phyloP scores from a whole-genome alignment of 768 basidiomycete genomes.

The Lactarius indigo region DNA sequence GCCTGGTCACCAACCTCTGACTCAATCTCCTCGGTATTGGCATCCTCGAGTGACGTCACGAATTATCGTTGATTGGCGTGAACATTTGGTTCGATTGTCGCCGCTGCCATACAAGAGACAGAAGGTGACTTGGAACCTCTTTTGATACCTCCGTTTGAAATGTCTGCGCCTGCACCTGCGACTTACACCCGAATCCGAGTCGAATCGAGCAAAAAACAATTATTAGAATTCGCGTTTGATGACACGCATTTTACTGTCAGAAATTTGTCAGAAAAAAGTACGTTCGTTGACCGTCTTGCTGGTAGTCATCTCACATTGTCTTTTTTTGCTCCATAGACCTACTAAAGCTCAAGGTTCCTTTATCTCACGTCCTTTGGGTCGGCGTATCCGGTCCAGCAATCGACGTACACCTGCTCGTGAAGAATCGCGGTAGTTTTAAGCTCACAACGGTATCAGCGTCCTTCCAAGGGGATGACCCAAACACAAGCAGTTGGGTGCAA shows the following conservation, averaged over 20 bases:
- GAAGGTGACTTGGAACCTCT: neutral
- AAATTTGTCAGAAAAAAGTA: slow-evolving; percentile 26
- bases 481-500: slow-evolving; percentile 49
- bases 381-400: slow-evolving; percentile 38
- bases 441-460: slow-evolving; percentile 46
- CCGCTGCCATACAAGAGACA: neutral
- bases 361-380: slow-evolving; percentile 56
- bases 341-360: slow-evolving; percentile 33
- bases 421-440: slow-evolving; percentile 37
- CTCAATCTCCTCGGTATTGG: neutral
- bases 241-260: slow-evolving; percentile 23
- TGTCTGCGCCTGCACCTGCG: neutral
- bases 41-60: neutral
- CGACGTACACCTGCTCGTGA: slow-evolving; percentile 50
- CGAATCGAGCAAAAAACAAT: neutral
- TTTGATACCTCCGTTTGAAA: neutral
- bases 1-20: neutral
- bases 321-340: neutral
- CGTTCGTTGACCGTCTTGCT: neutral
- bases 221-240: neutral
- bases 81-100: neutral
- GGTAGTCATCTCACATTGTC: neutral
- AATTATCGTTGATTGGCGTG: neutral
- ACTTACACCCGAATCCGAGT: neutral
- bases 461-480: slow-evolving; percentile 32